Evolutionary conservation across 495 filamentous ascomycete species (phyloP), one percentile per base, ranked within the genome.

Genomic region (Lentithecium fluviatile): DNA sequence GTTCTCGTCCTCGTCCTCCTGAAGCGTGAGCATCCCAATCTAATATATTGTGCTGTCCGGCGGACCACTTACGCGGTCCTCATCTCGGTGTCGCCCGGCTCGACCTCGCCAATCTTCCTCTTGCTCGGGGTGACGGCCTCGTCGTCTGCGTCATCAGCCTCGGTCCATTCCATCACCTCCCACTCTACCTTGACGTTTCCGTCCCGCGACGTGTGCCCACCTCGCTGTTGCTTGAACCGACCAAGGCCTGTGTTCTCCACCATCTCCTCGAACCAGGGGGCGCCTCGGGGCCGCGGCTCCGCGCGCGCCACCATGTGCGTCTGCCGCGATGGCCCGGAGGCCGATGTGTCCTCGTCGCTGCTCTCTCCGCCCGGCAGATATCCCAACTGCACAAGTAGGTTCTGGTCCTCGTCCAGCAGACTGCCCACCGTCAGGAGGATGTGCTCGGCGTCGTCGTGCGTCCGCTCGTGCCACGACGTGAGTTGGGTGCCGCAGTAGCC

Each of bases 401-500:
- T 78, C 62, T 94, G 75, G 67, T 92, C 86, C 24, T 85, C 81
- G 1, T 77, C 77, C 8, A 76, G 65, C 46, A 96, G 75, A 62
- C 84, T 90, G 5, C 87, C 87, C 25, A 96, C 78, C 2, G 89
- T 84, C 45, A 95, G 73, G 25, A 79, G 81, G 70, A 96, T 89
- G 62, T 79, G 90, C 12, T 91, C 83, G 6, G 85, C 85, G 67
- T 92, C 88, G 34, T 77, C 80, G 0, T 62, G 70, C 0, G 88
- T 86, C 12, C 81, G 67, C 69, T 95, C 90, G 50, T 83, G 84
- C 91, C 91, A 95, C 62, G 85, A 87, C 0, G 83, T 85, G 42
- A 96, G 76, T 5, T 85, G 85, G 1, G 89, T 93, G 19, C 91
- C 91, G 70, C 91, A 95, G 75, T 88, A 92, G 0, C 91, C 91